Evolutionary conservation across 2,329 filamentous ascomycete species (phyloP).

Genomic region (Colletotrichum tropicale): DNA sequence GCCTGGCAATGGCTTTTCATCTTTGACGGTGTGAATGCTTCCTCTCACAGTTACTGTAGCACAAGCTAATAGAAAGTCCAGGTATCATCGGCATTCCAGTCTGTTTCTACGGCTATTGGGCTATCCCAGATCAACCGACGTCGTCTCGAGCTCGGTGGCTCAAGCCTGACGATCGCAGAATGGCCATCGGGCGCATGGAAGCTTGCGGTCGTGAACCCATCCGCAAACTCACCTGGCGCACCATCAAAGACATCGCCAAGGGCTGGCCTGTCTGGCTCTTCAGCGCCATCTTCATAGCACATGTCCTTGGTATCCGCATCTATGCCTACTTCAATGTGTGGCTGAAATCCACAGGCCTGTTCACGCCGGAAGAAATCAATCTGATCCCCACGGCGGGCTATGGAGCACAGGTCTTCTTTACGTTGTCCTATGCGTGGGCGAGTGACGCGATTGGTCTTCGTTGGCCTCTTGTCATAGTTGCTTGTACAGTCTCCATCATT

Average conservation of each 20-base stretch:
- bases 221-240: constrained; percentile 31
- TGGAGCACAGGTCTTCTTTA: constrained; percentile 47
- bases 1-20: constrained; percentile 54
- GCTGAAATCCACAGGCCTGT: constrained; percentile 35
- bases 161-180: constrained; percentile 26
- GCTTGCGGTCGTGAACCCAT: constrained; percentile 32
- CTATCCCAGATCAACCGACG: constrained; percentile 36
- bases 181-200: constrained; percentile 34
- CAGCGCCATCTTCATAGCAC: constrained; percentile 33
- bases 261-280: constrained; percentile 36
- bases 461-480: constrained; percentile 59
- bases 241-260: constrained; percentile 30
- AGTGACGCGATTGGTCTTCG: constrained; percentile 55
- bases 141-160: constrained; percentile 32
- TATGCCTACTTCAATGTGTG: constrained; percentile 39
- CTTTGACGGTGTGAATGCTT: constrained; percentile 37
- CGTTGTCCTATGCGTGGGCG: constrained; percentile 57
- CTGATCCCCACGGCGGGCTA: constrained; percentile 24
- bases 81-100: constrained; percentile 34
- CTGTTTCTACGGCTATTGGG: constrained; percentile 34
- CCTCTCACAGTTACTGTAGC: background rate
- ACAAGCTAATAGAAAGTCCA: background rate
- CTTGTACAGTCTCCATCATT: constrained; percentile 39
- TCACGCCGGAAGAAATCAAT: constrained; percentile 15
- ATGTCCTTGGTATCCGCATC: constrained; percentile 38